Conservation (phyloP, 805 yeast genomes). For the Pichia scutulata region DNA sequence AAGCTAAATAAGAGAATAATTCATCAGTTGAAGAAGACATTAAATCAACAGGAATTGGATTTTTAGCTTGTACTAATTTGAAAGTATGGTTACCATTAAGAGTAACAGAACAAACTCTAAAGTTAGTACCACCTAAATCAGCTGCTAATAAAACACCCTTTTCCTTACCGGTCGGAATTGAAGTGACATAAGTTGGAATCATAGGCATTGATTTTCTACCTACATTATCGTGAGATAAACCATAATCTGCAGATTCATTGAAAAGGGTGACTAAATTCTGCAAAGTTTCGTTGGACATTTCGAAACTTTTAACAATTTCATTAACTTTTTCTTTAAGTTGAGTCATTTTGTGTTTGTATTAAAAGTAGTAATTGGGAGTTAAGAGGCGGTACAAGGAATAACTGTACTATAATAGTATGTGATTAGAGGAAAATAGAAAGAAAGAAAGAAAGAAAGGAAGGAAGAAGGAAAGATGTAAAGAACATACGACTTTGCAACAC, state of each 20-base stretch:
- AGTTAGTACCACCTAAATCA: conserved; percentile 94
- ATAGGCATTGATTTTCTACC: conserved; percentile 58
- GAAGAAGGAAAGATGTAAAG: no score
- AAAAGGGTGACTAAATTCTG: conserved; percentile 46
- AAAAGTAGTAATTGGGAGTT: no score
- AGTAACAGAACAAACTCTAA: conserved; percentile 84
- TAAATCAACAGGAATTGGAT: conserved; percentile 69
- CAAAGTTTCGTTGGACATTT: conserved; percentile 16
- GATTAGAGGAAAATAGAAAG: no score
- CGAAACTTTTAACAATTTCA: neutral
- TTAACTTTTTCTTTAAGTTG: neutral
- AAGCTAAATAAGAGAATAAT: conserved; percentile 69
- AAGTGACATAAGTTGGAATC: conserved; percentile 90
- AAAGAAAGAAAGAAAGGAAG: no score
- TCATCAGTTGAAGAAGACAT: conserved; percentile 62
- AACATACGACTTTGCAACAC: no score
- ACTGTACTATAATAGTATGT: no score
- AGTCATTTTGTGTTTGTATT: neutral
- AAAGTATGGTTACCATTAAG: conserved; percentile 77
- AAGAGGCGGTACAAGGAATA: no score
- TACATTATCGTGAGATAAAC: conserved; percentile 36
- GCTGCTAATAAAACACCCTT: conserved; percentile 80
- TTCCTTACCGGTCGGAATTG: conserved; percentile 80
- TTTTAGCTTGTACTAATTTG: conserved; percentile 65
- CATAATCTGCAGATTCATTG: conserved; percentile 52